Evolutionary conservation across 1,284 basidiomycete species (phyloP).

Genomic region (Fistulinella staudtii): DNA sequence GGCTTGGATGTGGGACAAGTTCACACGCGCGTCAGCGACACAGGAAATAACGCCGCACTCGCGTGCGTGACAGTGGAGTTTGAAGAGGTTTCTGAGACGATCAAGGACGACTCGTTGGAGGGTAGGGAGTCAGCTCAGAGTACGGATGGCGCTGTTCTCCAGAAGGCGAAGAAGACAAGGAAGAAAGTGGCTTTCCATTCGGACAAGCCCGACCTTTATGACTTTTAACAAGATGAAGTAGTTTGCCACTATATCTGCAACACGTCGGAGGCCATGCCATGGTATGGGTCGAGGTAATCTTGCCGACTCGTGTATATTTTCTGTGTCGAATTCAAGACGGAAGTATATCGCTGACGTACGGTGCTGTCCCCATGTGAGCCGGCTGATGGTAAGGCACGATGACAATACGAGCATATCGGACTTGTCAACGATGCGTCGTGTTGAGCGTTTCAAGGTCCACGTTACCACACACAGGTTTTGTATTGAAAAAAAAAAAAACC

Average conservation of each 20-base stretch:
- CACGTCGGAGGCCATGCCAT: background rate
- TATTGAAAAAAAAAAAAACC: constrained; percentile 4
- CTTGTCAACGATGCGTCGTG: constrained; percentile 8
- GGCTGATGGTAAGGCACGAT: background rate
- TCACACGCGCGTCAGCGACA: constrained; percentile 12
- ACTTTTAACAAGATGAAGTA: constrained; percentile 39
- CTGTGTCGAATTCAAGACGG: background rate
- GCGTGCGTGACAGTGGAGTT: constrained; percentile 28
- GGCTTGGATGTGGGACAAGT: constrained; percentile 20
- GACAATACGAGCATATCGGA: constrained; percentile 8
- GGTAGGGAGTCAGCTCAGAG: constrained; percentile 1
- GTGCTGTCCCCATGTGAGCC: background rate
- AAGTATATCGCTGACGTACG: background rate
- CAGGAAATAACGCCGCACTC: constrained; percentile 2
- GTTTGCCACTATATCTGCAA: background rate
- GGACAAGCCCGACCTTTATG: constrained; percentile 63
- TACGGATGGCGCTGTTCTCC: background rate
- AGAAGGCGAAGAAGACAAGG: constrained; percentile 47
- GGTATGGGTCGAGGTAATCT: no score
- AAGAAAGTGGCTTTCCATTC: constrained; percentile 70
- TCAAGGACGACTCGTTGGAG: constrained; percentile 1
- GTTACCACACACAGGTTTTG: constrained; percentile 11
- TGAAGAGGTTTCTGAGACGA: constrained; percentile 15
- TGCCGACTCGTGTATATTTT: no score
- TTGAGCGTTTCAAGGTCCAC: constrained; percentile 12